phyloP scores from a whole-genome alignment of 2,329 filamentous ascomycete genomes.

The Metarhizium guizhouense region DNA sequence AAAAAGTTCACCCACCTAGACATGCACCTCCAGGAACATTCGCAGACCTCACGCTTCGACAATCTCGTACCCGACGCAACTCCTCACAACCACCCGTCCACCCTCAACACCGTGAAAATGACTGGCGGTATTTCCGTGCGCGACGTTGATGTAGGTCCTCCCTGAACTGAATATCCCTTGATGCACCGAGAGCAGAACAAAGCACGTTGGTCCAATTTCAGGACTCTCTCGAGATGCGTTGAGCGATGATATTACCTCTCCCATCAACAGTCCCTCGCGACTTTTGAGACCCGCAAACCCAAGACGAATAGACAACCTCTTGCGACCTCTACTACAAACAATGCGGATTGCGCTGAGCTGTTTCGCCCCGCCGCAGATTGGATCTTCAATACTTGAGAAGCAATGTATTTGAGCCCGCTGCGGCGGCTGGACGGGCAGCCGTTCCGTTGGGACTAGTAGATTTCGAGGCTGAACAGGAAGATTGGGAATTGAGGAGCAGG shows the following conservation, averaged over 20 bases:
- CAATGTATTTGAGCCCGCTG: not conserved
- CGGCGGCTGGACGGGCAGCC: not conserved
- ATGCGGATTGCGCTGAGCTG: not conserved
- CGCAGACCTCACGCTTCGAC: constrained; percentile 18
- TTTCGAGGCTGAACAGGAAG: constrained; percentile 9
- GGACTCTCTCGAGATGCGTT: not conserved
- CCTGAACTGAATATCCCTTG: constrained; percentile 13
- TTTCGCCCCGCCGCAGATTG: not conserved
- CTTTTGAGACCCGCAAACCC: constrained; percentile 3
- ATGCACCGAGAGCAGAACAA: not conserved
- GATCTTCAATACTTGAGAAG: not conserved
- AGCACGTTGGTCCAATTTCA: not conserved
- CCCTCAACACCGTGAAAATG: constrained; percentile 59
- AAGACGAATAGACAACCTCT: not conserved
- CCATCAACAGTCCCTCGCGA: not conserved
- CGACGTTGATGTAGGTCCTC: constrained; percentile 69
- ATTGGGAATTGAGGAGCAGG: constrained; percentile 46
- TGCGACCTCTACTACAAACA: not conserved
- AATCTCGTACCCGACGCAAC: constrained; percentile 22
- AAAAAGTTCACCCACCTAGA: constrained; percentile 18
- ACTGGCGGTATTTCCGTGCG: constrained; percentile 70
- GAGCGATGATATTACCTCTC: not conserved
- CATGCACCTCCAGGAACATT: not conserved
- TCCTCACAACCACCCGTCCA: constrained; percentile 12
- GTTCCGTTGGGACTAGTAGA: constrained; percentile 3